Evolutionary conservation across 139 green algal genomes (phyloP), one percentile per base, ranked within the genome.

Genomic region (Zygnema circumcarinatum): DNA sequence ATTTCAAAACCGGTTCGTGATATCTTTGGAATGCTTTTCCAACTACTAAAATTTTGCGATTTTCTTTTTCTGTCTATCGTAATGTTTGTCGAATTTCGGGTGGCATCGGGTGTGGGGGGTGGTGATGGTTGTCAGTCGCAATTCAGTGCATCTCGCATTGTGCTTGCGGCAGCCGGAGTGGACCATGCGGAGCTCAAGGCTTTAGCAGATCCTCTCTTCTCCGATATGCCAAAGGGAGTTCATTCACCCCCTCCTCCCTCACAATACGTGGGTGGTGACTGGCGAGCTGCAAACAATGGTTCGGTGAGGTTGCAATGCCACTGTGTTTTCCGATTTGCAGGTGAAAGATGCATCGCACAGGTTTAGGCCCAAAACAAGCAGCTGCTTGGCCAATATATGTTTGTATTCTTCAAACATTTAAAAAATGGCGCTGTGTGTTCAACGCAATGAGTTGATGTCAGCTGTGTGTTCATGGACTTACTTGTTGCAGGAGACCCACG

Each of bases 131-230:
- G 7, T 25, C 47, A 92, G 40, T 54, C 38, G 39, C 94, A 95
- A 85, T 98, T 95, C 90, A 93, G 87, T 52, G 92, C 94, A 25
- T 81, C 90, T 42, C 90, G 92, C 84, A 96, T 98, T 32, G 96
- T 98, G 62, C 89, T 98, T 42, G 94, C 96, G 2, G 96, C 89
- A 2, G 86, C 95, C 1, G 96, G 96, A 0, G 87, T 95, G 21
- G 92, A 96, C n/a, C 96, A 98, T 89, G 56, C 75, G 21, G 86
- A 94, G 82, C 90, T 98, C 33, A 85, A 96, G 52, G 79, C 86
- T 16, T 79, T 93, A 21, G 91, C 86, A 33, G 82, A 90, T 80
- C 88, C 91, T 1, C 56, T 92, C 74, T 89, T 91, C 3, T 38
- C 16, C 16, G 67, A 85, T 54, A 33, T 92, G 76, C 67, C 90